phyloP scores from a whole-genome alignment of 2,329 filamentous ascomycete genomes.

The Dactylellina drechsleri region DNA sequence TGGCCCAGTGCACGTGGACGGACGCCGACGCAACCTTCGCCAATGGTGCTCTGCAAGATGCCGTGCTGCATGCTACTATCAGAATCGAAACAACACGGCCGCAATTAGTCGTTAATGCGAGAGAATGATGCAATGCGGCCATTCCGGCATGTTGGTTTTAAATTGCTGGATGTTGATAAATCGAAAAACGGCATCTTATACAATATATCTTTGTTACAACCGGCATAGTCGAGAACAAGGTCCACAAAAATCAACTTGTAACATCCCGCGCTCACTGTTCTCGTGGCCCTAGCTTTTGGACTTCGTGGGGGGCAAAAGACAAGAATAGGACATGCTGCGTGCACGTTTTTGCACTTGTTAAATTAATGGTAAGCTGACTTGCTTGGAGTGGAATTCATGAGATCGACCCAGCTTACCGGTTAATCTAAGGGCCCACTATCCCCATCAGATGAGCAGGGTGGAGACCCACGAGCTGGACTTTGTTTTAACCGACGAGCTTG shows the following conservation, averaged over 20 bases:
- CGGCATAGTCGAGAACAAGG: conserved; percentile 28
- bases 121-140: conserved; percentile 20
- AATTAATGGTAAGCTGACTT: conserved; percentile 39
- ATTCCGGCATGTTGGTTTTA: conserved; percentile 3
- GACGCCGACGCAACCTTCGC: conserved; percentile 20
- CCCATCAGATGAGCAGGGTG: conserved; percentile 15
- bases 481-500: conserved; percentile 45
- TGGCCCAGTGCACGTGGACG: neutral
- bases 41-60: conserved; percentile 27
- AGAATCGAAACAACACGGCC: conserved; percentile 2
- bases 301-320: conserved; percentile 21
- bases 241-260: conserved; percentile 20
- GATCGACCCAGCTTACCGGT: conserved; percentile 27
- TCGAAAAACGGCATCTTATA: neutral
- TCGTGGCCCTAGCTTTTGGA: neutral
- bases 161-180: neutral
- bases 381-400: conserved; percentile 20
- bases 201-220: conserved; percentile 16
- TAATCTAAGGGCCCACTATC: conserved; percentile 41
- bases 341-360: neutral
- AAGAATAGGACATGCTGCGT: neutral
- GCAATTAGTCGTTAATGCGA: neutral
- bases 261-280: conserved; percentile 10
- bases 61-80: conserved; percentile 24
- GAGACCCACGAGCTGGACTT: conserved; percentile 19